Base-by-base conservation (phyloP, 2,329 filamentous ascomycete genomes). In the Neurospora sp. region DNA sequence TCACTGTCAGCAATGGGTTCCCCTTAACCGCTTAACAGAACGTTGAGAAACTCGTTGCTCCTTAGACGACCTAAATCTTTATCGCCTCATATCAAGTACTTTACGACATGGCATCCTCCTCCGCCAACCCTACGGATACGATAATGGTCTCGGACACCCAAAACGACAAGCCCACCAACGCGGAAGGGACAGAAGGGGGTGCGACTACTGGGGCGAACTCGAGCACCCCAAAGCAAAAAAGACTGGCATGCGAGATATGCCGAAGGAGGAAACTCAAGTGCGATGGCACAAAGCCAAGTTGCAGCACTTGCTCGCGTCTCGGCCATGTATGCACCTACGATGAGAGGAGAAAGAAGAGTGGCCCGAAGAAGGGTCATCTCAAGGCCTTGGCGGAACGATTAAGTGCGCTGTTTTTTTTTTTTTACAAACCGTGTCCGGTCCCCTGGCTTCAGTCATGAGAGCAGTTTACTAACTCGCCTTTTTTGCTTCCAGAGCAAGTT, bases 211-310 rank as follows among this genome's bases (percentile, higher is more conserved):
- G 73, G 19, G 74, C 86, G 74, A 89, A 89, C 73, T 80, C 82
- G 67, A 84, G 80, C 75, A 84, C 93, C 28, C 90, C 91, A 67
- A 92, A 92, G 76, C 90, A 90, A n/a, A 98, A 98, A 84, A 89
- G 95, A 75, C 91, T 98, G 76, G 96, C 96, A 43, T 99, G 96
- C 79, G 92, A 97, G 78, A 90, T 98, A 73, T 99, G 96, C 79
- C 87, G 95, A 76, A 96, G 94, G 81, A 87, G 95, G 78, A 98
- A 98, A 82, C 84, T 97, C 74, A 91, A 91, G 81, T 97, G 94
- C 80, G 94, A 97, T 79, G 93, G 93, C 43, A 83, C 87, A 68
- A 90, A 91, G 73, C 94, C 94, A 28, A 93, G 91, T 75, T 97
- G 94, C 78, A 93, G 91, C 76, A 97, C 93, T 36, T 97, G 94